Evolutionary conservation across 2,329 filamentous ascomycete species (phyloP), one percentile per base, ranked within the genome.

Genomic region (Pyrenophora tritici-repentis): DNA sequence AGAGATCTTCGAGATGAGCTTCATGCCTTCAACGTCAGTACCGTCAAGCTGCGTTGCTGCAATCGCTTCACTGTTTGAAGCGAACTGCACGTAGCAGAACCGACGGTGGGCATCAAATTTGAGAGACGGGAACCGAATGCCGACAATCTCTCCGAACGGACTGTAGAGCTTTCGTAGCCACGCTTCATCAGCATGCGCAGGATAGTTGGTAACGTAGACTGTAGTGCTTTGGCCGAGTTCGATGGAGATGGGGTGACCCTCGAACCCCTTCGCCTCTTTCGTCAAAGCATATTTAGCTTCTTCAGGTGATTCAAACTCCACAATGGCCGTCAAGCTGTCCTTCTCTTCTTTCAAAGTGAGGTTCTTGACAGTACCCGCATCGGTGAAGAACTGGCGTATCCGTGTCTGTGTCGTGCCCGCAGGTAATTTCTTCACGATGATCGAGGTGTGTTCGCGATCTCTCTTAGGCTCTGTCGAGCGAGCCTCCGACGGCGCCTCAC

Each of bases 21-120:
- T 86, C 61, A 86, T 86, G 22, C 83, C 82, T 20, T 84, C 85
- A 0, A 96, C 74, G 17, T 86, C 71, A 49, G 81, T 86, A 20
- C 88, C 88, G 66, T 97, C 82, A 41, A 96, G 82, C 51, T 84
- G 76, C 0, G 86, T 87, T 1, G 92, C 92, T 41, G 70, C 66
- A 18, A 65, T 42, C 1, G 73, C 72, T 41, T 68, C 58, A 10
- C 68, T 61, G 10, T 65, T 55, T 13, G 85, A 84, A 40, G 86
- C 82, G 70, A 97, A 97, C n/a, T 95, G 90, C 6, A 97, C 81
- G 72, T 99, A 99, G 77, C 92, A 97, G 76, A 99, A 99, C 18
- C 94, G 88, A 26, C 94, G 89, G 62, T 90, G 87, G 1, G 88
- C 87, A 66, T 97, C 93, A 73, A 83, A 91, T 71, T 95, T 95